Evolutionary conservation across 805 yeast genomes (phyloP).

Genomic region (Metschnikowia cerradonensis): DNA sequence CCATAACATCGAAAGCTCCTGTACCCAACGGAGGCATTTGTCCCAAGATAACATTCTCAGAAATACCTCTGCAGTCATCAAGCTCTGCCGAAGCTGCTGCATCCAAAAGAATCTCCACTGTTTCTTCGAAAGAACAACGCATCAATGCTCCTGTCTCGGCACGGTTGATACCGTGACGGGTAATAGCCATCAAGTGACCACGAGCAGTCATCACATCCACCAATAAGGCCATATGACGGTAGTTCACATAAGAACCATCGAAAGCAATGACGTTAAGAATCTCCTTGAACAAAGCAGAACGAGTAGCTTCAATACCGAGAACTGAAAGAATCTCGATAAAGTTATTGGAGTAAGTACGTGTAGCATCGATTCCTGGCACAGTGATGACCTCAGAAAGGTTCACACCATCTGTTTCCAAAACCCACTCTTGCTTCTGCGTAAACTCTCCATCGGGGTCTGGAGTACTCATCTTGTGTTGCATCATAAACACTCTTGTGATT

Average conservation of each 20-base stretch:
- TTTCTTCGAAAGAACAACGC: constrained; percentile 99
- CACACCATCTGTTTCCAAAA: constrained; percentile 97
- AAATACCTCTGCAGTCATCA: constrained; percentile 98
- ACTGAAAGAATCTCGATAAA: constrained; percentile 94
- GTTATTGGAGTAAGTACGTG: constrained; percentile 90
- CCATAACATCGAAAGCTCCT: constrained; percentile 93
- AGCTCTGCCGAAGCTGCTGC: constrained; percentile 98
- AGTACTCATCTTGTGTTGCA: constrained; percentile 70
- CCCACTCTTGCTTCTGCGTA: constrained; percentile 93
- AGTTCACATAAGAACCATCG: constrained; percentile 98
- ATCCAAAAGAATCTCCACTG: constrained; percentile 94
- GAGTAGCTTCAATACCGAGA: constrained; percentile 96
- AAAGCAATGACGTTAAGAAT: constrained; percentile 96
- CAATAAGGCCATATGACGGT: constrained; percentile 95
- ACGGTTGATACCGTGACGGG: constrained; percentile 99
- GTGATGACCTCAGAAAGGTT: constrained; percentile 92
- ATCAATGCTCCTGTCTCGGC: constrained; percentile 98
- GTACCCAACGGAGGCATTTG: constrained; percentile 99
- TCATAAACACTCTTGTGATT: constrained; percentile 85
- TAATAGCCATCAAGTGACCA: constrained; percentile 97
- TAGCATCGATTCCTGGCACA: constrained; percentile 89
- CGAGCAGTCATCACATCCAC: constrained; percentile 98
- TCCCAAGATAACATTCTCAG: constrained; percentile 95
- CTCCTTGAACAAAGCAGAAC: constrained; percentile 90
- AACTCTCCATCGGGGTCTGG: constrained; percentile 84